Base-by-base conservation (phyloP, 228 moss, liverwort and hornwort species). In the Sphagnum fallax region DNA sequence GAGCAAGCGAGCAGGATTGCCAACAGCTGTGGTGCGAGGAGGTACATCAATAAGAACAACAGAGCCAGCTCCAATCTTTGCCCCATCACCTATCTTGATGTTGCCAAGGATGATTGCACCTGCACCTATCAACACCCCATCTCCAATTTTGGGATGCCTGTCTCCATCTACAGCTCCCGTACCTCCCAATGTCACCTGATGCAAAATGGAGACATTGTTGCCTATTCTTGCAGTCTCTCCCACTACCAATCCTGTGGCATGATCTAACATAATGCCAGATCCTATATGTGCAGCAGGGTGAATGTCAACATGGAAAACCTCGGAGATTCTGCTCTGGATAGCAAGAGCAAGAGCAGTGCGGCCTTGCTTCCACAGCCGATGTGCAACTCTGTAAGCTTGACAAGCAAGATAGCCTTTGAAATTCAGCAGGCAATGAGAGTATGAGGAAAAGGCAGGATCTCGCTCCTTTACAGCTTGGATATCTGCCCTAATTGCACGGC, bases 181-280 rank as follows among this genome's bases (percentile, higher is more conserved):
- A 50, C 86, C 86, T 49, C 86, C 86, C 1, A 86, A 70, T 52
- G 86, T 86, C 5, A 86, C 86, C 32, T 86, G 71, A 69, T 86
- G 86, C 86, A 86, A 72, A 82, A 86, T 82, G 61, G 86, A 86
- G 15, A 86, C 86, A 61, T 86, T 82, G 49, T 86, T 83, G 48
- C 86, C 86, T 69, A 86, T 86, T 4, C 52, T 70, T 0, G 86
- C 82, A 0, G 86, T 86, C 68, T 83, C 86, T 6, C 86, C 86
- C 16, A 86, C 78, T 13, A 86, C 86, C 60, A 86, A 62, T 51
- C 86, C 86, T 53, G 86, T 86, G 49, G 86, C 86, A 52, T 86
- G 86, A 77, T 86, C 86, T 6, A 86, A 83, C 32, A 86, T 75
- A 16, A 86, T 67, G 12, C 86, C 86, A 0, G 82, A 83, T 64